Conservation (phyloP, 2,329 filamentous ascomycete species). For the Ophiosphaerella herpotricha region DNA sequence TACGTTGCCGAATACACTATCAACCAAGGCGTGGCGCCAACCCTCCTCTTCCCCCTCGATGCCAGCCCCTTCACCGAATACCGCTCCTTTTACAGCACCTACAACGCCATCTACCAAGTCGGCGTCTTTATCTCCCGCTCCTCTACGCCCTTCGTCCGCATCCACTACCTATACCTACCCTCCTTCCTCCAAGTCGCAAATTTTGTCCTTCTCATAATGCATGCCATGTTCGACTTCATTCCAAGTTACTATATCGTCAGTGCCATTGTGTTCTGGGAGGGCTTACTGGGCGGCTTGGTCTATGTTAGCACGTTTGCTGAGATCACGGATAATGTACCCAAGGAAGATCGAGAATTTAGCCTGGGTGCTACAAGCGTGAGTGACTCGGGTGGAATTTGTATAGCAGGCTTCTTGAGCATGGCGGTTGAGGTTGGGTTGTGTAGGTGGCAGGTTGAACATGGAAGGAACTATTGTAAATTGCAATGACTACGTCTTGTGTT, state of each 20-base stretch:
- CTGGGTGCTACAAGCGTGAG: slow-evolving; percentile 88
- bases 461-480: slow-evolving; percentile 63
- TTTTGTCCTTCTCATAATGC: slow-evolving; percentile 71
- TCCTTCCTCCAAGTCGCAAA: slow-evolving; percentile 83
- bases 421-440: slow-evolving; percentile 81
- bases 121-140: slow-evolving; percentile 95
- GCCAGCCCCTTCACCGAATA: slow-evolving; percentile 78
- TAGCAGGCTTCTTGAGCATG: slow-evolving; percentile 85
- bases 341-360: slow-evolving; percentile 85
- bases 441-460: slow-evolving; percentile 79
- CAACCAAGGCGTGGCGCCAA: slow-evolving; percentile 91
- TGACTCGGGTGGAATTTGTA: slow-evolving; percentile 87
- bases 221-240: slow-evolving; percentile 80
- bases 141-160: slow-evolving; percentile 82
- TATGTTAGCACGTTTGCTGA: slow-evolving; percentile 92
- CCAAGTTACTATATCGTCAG: slow-evolving; percentile 89
- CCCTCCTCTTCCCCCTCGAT: slow-evolving; percentile 80
- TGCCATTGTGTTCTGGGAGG: slow-evolving; percentile 88
- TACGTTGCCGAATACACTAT: slow-evolving; percentile 98
- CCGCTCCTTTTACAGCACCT: slow-evolving; percentile 91
- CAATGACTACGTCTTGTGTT: slow-evolving; percentile 13
- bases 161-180: slow-evolving; percentile 80
- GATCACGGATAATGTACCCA: slow-evolving; percentile 80
- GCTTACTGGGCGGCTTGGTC: slow-evolving; percentile 83
- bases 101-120: slow-evolving; percentile 91